phyloP scores from a whole-genome alignment of 257 asterid genomes.

The Lycium ferocissimum region DNA sequence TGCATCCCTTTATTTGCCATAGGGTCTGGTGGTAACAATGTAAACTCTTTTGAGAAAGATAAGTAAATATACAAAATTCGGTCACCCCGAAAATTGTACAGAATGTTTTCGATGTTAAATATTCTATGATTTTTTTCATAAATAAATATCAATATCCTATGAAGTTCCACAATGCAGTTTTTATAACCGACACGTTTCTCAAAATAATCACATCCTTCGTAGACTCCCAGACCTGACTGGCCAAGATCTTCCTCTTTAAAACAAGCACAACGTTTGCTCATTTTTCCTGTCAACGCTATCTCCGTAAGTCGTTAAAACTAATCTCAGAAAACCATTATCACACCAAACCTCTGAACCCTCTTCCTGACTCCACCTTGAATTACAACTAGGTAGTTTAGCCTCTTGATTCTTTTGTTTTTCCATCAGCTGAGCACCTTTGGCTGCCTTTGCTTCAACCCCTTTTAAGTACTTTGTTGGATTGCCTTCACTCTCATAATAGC shows the following conservation, averaged over 20 bases:
- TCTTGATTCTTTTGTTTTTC: constrained; percentile 87
- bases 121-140: background rate
- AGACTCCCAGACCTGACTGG: constrained; percentile 71
- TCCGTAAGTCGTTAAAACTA: constrained; percentile 80
- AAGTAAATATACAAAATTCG: background rate
- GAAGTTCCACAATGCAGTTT: background rate
- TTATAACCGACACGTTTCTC: constrained; percentile 61
- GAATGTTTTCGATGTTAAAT: background rate
- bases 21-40: no score
- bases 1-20: no score
- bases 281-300: constrained; percentile 87
- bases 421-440: constrained; percentile 89
- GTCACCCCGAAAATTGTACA: background rate
- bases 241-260: constrained; percentile 72
- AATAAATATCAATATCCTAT: background rate
- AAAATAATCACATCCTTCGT: constrained; percentile 69
- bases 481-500: constrained; percentile 76
- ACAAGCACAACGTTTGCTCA: constrained; percentile 91
- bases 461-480: constrained; percentile 80
- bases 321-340: constrained; percentile 88
- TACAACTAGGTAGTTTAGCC: constrained; percentile 77
- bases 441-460: constrained; percentile 92
- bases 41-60: background rate
- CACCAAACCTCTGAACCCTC: constrained; percentile 99
- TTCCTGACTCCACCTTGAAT: constrained; percentile 90